Evolutionary conservation across 2,329 filamentous ascomycete species (phyloP).

Genomic region (Penicillium oxalicum): DNA sequence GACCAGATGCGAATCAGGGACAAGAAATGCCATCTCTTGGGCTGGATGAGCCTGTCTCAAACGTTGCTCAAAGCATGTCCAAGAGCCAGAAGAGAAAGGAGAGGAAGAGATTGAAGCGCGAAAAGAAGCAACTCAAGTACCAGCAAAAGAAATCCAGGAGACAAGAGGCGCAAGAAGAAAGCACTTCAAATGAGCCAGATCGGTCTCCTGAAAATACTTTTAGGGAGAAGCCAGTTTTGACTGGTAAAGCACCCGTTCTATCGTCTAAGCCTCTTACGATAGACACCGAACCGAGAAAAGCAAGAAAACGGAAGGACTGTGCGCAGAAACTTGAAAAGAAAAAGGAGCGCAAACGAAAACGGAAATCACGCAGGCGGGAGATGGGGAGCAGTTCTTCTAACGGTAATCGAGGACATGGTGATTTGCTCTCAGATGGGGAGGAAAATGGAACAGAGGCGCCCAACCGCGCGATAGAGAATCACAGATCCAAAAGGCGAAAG

Average conservation of each 20-base stretch:
- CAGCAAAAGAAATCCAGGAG: neutral
- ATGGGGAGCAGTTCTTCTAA: neutral
- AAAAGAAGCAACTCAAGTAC: neutral
- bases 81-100: constrained; percentile 1
- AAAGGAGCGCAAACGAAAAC: neutral
- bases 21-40: neutral
- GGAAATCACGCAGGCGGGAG: constrained; percentile 1
- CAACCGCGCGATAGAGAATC: no score
- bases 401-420: neutral
- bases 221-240: neutral
- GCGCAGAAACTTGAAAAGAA: constrained; percentile 1
- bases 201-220: no score
- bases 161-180: neutral
- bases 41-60: neutral
- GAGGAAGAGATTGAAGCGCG: neutral
- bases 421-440: neutral
- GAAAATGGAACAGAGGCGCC: no score
- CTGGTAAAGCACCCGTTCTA: neutral
- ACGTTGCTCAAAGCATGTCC: neutral
- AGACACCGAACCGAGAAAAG: neutral
- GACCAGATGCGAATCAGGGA: neutral
- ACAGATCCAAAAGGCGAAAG: no score
- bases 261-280: neutral
- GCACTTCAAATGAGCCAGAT: no score
- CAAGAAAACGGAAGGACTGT: constrained; percentile 5